These are phyloP conservation scores for Scutellaria baicalensis DNA, from an alignment of 257 asterid species.

Conservation along the genomic window DNA sequence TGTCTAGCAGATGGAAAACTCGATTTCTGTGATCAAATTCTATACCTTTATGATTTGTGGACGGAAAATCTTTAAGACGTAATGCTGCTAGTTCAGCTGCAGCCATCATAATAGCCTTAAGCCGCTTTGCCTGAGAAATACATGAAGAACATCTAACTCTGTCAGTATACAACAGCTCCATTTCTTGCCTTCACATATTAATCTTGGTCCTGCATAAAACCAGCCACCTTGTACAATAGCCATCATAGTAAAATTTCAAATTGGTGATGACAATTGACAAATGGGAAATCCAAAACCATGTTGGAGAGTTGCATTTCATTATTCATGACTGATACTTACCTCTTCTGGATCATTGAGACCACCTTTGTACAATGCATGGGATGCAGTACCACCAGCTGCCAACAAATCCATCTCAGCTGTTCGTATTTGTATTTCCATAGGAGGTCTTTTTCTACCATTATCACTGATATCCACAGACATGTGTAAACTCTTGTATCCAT, in stretches of 20 bases:
- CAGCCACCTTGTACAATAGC: not conserved
- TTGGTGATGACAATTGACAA: not conserved
- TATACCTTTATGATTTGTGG: constrained; percentile 36
- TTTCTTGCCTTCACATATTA: not conserved
- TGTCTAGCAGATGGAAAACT: constrained; percentile 78
- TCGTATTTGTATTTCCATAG: constrained; percentile 89
- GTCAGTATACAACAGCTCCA: not conserved
- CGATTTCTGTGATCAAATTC: constrained; percentile 50
- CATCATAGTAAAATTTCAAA: not conserved
- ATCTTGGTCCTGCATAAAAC: not conserved
- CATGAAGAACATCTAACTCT: too few relatives aligned
- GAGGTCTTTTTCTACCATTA: constrained; percentile 43
- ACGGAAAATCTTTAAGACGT: constrained; percentile 78
- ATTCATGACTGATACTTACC: constrained; percentile 28
- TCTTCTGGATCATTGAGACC: constrained; percentile 88
- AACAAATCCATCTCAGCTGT: constrained; percentile 79
- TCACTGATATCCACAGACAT: constrained; percentile 82
- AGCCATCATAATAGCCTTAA: constrained; percentile 95
- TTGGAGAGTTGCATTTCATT: not conserved
- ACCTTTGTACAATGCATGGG: constrained; percentile 87
- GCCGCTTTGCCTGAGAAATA: constrained; percentile 65
- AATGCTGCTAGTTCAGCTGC: constrained; percentile 91
- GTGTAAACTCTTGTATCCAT: constrained; percentile 87
- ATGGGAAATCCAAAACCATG: not conserved
- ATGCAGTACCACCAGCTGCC: constrained; percentile 92